Base-by-base conservation (phyloP, 2,329 filamentous ascomycete genomes). In the Alternaria viburni region DNA sequence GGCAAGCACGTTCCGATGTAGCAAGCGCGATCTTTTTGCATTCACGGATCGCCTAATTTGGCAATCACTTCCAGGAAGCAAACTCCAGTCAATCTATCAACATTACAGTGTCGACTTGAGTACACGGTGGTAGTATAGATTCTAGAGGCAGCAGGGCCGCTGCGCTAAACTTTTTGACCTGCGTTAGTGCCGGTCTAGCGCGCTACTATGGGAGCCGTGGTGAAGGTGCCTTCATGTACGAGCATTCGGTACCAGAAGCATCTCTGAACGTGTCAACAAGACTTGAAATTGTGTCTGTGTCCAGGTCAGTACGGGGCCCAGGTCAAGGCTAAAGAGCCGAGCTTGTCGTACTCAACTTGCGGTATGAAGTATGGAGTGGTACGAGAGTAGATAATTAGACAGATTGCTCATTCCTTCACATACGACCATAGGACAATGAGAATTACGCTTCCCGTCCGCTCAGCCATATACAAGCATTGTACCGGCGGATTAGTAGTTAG, bases 301-400 rank as follows among this genome's bases (percentile, higher is more conserved):
- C 9, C 8, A 41, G 15, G 4, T 2, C 4, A 36, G 2, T 36
- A 5, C 32, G 1, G 2, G 15, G 32, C n/a, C 32, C 32, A 36
- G 32, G 2, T 4, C 32, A 36, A 36, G 32, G 13, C 1, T 32
- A 4, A 8, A n/a, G 30, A 4, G 7, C 32, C 6, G 8, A 36
- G 32, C 32, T 36, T 7, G 32, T 15, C 13, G 6, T 32, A 32
- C 6, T 15, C 12, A 6, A 13, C 28, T 30, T 30, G 28, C 28
- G 28, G 28, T 30, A 30, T 30, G 5, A 28, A 6, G 2, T 2
- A 12, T 11, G 3, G 6, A 11, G 1, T 30, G 11, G 12, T 7
- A 25, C 8, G 1, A 7, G 13, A 36, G 30, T 8, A 4, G 13
- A 36, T 36, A 9, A 1, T 5, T 0, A 0, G 1, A 36, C 2